phyloP scores from a whole-genome alignment of 2,329 filamentous ascomycete species.

The Apiospora phragmitis region DNA sequence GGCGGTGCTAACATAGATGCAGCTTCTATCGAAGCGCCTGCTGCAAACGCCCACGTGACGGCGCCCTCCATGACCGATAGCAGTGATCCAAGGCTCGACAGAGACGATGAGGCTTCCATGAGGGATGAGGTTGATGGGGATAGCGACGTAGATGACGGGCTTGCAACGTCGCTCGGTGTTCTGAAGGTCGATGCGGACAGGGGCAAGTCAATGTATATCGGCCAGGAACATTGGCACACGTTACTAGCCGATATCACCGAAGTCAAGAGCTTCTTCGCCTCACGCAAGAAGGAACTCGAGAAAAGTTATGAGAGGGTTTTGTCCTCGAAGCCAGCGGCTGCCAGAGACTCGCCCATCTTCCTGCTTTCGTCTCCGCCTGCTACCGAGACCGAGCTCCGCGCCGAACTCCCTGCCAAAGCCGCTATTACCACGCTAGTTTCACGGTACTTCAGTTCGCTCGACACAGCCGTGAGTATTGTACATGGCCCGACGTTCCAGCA shows the following conservation, averaged over 20 bases:
- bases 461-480: conserved; percentile 70
- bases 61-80: conserved; percentile 43
- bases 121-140: conserved; percentile 56
- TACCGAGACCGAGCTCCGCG: conserved; percentile 74
- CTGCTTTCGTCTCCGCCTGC: conserved; percentile 74
- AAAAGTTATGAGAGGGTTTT: conserved; percentile 77
- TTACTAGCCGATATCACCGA: conserved; percentile 83
- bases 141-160: conserved; percentile 68
- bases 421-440: conserved; percentile 83
- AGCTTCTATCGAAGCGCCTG: conserved; percentile 35
- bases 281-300: conserved; percentile 87
- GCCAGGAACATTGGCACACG: conserved; percentile 81
- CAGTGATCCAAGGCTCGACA: conserved; percentile 50
- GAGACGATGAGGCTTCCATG: conserved; percentile 56
- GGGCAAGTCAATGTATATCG: conserved; percentile 78
- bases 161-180: conserved; percentile 74
- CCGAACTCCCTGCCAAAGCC: conserved; percentile 76
- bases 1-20: conserved; percentile 63
- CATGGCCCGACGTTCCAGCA: conserved; percentile 85
- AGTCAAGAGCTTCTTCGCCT: conserved; percentile 86
- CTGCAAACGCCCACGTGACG: conserved; percentile 24
- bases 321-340: conserved; percentile 61
- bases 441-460: conserved; percentile 85
- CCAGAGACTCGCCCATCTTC: conserved; percentile 70
- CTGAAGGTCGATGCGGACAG: conserved; percentile 79